These are phyloP conservation scores for Colletotrichum tofieldiae DNA, from an alignment of 2,329 filamentous ascomycete species.

Conservation along the genomic window DNA sequence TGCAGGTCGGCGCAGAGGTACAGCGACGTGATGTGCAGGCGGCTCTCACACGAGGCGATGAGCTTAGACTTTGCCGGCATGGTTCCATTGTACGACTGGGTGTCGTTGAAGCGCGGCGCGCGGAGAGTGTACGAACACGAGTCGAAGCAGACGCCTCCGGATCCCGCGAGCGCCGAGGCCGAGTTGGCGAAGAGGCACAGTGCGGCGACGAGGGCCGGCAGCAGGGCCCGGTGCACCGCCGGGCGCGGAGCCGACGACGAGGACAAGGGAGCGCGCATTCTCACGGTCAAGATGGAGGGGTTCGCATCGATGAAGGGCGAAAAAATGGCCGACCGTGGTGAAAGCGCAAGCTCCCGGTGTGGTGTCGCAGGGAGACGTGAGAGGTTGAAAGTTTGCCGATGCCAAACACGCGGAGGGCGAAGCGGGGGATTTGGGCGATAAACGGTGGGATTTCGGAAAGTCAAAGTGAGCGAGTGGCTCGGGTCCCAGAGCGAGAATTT, in stretches of 20 bases:
- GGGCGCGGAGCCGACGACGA: conserved; percentile 14
- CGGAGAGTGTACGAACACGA: conserved; percentile 52
- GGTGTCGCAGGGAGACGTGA: background rate
- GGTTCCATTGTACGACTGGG: conserved; percentile 33
- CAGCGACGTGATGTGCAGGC: conserved; percentile 49
- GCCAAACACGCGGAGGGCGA: background rate
- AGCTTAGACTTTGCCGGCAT: conserved; percentile 41
- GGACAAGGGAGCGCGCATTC: conserved; percentile 24
- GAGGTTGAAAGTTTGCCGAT: background rate
- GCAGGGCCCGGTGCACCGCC: conserved; percentile 8
- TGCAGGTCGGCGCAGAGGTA: conserved; percentile 57
- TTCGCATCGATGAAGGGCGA: conserved; percentile 22
- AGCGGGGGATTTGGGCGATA: background rate
- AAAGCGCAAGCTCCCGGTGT: background rate
- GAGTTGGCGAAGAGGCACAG: conserved; percentile 30
- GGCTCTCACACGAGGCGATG: conserved; percentile 50
- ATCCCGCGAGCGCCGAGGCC: conserved; percentile 16
- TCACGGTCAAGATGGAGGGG: conserved; percentile 19
- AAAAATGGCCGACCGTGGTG: background rate
- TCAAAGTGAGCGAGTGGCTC: background rate
- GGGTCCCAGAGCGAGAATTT: conserved; percentile 23
- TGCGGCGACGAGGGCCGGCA: conserved; percentile 6
- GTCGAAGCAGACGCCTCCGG: conserved; percentile 49
- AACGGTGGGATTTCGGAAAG: conserved; percentile 13
- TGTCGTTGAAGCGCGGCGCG: conserved; percentile 52